A percentile compares a stretch with the other conserved stretches of the same genome.
Conservation (phyloP, 2,329 filamentous ascomycete species). For the Lecanosticta acicola region DNA sequence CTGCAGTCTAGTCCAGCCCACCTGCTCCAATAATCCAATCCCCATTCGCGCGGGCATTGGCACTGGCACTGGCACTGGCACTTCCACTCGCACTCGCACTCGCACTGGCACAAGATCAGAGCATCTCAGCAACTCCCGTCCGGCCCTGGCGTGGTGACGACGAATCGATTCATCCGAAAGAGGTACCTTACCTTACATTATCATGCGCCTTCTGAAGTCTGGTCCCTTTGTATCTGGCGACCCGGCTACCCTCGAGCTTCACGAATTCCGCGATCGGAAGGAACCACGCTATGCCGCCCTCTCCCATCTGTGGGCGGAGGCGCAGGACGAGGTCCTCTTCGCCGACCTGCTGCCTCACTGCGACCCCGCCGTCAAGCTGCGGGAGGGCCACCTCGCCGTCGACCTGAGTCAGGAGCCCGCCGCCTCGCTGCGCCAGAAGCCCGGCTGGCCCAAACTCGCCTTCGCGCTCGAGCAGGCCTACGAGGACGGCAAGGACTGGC, state of each 20-base stretch:
- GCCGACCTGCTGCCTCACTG: slow-evolving; percentile 4
- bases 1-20: too few relatives aligned
- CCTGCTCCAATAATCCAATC: too few relatives aligned
- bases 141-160: too few relatives aligned
- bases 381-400: slow-evolving; percentile 3
- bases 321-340: slow-evolving; percentile 8
- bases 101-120: too few relatives aligned
- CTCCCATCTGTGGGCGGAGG: slow-evolving; percentile 4
- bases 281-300: slow-evolving; percentile 8
- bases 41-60: too few relatives aligned
- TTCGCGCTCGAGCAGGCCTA: slow-evolving; percentile 13
- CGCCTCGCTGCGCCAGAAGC: slow-evolving; percentile 3
- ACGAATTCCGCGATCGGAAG: slow-evolving; percentile 3
- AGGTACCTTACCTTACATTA: not conserved
- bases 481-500: slow-evolving; percentile 14
- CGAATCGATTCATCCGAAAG: too few relatives aligned
- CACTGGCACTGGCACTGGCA: too few relatives aligned
- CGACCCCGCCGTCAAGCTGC: not conserved
- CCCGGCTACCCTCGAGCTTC: slow-evolving; percentile 2
- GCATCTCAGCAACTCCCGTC: too few relatives aligned
- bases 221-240: slow-evolving; percentile 8
- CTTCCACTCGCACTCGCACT: too few relatives aligned
- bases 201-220: slow-evolving; percentile 8
- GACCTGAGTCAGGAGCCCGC: not conserved
- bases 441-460: slow-evolving; percentile 14